Conservation (phyloP, 352 stramenopile genomes). For the Hyaloperonospora arabidopsidis region DNA sequence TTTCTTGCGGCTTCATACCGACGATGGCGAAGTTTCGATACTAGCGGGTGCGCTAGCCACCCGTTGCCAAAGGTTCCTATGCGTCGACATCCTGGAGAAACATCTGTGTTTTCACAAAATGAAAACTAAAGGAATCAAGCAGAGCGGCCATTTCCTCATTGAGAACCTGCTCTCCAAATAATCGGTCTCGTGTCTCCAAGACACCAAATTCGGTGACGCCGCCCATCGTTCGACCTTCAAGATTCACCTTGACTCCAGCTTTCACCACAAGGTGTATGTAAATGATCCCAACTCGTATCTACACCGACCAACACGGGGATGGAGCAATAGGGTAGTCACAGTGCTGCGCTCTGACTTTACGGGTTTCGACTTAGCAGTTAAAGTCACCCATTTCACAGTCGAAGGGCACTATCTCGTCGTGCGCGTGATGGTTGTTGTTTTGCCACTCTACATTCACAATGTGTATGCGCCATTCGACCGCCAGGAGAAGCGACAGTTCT, state of each 20-base stretch:
- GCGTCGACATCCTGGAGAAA: neutral
- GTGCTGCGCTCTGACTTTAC: neutral
- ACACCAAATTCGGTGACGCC: neutral
- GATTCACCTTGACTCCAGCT: neutral
- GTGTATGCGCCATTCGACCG: neutral
- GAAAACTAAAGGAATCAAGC: neutral
- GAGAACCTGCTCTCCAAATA: neutral
- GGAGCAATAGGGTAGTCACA: neutral
- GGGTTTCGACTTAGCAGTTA: neutral
- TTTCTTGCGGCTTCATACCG: neutral
- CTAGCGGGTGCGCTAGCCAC: neutral
- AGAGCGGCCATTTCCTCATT: neutral
- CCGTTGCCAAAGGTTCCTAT: neutral
- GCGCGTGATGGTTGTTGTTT: neutral
- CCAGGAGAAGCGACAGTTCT: neutral
- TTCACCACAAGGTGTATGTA: neutral
- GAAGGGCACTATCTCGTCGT: neutral
- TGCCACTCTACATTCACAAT: neutral
- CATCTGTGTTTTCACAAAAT: neutral
- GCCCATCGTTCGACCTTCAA: neutral
- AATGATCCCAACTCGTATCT: neutral
- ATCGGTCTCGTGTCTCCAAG: neutral
- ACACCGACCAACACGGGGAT: neutral
- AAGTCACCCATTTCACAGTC: neutral
- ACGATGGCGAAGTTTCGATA: neutral